phyloP scores from a whole-genome alignment of 208 protist species.

The Ichthyophonus hoferi region DNA sequence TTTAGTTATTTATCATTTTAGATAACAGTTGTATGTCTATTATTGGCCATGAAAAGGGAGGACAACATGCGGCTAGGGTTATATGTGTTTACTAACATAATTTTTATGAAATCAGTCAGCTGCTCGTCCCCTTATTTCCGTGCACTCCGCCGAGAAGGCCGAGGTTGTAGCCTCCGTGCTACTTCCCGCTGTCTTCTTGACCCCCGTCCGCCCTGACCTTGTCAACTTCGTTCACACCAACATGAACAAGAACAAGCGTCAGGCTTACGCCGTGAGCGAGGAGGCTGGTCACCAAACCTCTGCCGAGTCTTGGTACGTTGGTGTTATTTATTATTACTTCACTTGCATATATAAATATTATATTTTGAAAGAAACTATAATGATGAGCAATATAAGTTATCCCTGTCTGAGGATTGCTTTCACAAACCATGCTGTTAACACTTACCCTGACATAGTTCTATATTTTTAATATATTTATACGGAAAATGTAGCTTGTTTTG shows the following conservation, averaged over 20 bases:
- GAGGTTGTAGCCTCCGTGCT: slow-evolving; percentile 26
- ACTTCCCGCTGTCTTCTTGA: slow-evolving; percentile 76
- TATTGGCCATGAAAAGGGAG: too few relatives aligned
- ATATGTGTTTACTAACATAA: too few relatives aligned
- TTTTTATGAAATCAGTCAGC: too few relatives aligned
- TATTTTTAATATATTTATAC: too few relatives aligned
- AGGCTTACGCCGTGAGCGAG: slow-evolving; percentile 86
- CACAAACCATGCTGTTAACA: background rate
- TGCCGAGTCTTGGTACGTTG: slow-evolving; percentile 85
- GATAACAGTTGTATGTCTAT: too few relatives aligned
- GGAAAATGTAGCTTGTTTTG: background rate
- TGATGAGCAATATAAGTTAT: slow-evolving; percentile 17
- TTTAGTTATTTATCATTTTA: too few relatives aligned
- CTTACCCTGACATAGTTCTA: too few relatives aligned
- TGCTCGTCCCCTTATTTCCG: slow-evolving; percentile 40
- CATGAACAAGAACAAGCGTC: slow-evolving; percentile 94
- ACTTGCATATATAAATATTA: background rate
- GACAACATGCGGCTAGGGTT: too few relatives aligned
- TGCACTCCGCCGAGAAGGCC: background rate
- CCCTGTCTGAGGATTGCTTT: slow-evolving; percentile 21
- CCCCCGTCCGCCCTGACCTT: slow-evolving; percentile 82
- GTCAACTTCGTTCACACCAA: slow-evolving; percentile 89
- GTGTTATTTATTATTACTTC: background rate
- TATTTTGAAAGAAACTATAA: background rate
- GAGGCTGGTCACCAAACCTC: slow-evolving; percentile 90